Evolutionary conservation across 768 basidiomycete genomes (phyloP).

Genomic region (Hericium coralloides): DNA sequence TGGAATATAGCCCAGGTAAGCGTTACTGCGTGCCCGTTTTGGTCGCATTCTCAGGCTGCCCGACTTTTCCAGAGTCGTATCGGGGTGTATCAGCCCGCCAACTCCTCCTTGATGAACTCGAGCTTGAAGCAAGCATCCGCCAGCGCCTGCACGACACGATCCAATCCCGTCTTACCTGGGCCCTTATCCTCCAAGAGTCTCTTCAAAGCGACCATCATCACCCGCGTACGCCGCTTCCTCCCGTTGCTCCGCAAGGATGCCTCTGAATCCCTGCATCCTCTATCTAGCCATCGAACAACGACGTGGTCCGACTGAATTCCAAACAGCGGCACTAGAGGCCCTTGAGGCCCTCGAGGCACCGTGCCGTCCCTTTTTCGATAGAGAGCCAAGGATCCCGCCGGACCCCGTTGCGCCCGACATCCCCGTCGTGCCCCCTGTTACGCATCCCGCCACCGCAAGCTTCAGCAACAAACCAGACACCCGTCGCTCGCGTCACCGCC

Average conservation of each 20-base stretch:
- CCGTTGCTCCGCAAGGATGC: background rate
- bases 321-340: constrained; percentile 33
- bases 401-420: constrained; percentile 13
- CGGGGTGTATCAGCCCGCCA: constrained; percentile 5
- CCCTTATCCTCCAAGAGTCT: constrained; percentile 29
- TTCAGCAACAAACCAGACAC: constrained; percentile 1
- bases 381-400: constrained; percentile 18
- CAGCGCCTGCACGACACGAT: constrained; percentile 32
- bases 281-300: background rate
- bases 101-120: constrained; percentile 30
- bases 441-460: background rate
- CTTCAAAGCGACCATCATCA: constrained; percentile 15
- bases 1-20: too few relatives aligned
- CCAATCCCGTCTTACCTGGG: constrained; percentile 39
- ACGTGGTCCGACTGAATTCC: constrained; percentile 19
- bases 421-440: constrained; percentile 16
- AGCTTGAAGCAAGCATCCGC: constrained; percentile 35
- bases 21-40: background rate
- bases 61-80: background rate
- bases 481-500: constrained; percentile 14
- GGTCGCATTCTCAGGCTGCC: background rate
- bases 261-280: background rate
- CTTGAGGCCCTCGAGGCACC: constrained; percentile 32
- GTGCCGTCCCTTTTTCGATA: constrained; percentile 28
- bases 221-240: background rate